Evolutionary conservation across 129 eudicot genomes (phyloP), one percentile per base, ranked within the genome.

Genomic region (Erigeron canadensis): DNA sequence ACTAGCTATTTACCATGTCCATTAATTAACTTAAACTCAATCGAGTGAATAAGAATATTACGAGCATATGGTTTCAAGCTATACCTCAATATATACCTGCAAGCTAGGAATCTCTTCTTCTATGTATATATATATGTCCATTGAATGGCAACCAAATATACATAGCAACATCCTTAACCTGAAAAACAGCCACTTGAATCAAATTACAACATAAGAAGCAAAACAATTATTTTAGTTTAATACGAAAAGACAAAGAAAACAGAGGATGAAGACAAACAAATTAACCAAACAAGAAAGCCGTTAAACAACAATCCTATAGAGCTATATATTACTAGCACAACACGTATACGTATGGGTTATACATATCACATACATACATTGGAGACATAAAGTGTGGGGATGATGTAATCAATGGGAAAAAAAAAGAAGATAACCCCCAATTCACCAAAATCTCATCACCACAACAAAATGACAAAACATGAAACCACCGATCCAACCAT

Each of bases 391-490:
- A n/a, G n/a, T n/a, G n/a, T n/a, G n/a, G n/a, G n/a, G n/a, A n/a
- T n/a, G 34, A 28, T 28, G 34, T 28, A 28, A 23, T 23, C 2
- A 23, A 62, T 4, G 54, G 59, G 18, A 71, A 63, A 55, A 61
- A 76, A 69, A 62, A 55, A 61, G 81, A 69, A 62, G 76, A 70
- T 62, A 42, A 77, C n/a, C n/a, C n/a, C n/a, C 17, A 66, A 70
- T 50, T 34, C 22, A 39, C 19, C 34, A 42, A 8, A 70, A 50
- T 53, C 67, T 42, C 51, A 54, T 44, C 67, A 41, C 46, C 77
- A 17, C 7, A 6, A 12, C 34, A 28, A 28, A 28, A 0, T 28
- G 34, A 28, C 34, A 28, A 28, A 28, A 28, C 34, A 28, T 28
- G 34, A 28, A 28, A 28, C 34, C 34, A 0, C 34, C 34, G 34